Percentiles rank a stretch among this genome's conserved stretches.
These are phyloP conservation scores for Sphenostylis stenocarpa DNA, from an alignment of 306 rosid genomes.

Conservation along the genomic window DNA sequence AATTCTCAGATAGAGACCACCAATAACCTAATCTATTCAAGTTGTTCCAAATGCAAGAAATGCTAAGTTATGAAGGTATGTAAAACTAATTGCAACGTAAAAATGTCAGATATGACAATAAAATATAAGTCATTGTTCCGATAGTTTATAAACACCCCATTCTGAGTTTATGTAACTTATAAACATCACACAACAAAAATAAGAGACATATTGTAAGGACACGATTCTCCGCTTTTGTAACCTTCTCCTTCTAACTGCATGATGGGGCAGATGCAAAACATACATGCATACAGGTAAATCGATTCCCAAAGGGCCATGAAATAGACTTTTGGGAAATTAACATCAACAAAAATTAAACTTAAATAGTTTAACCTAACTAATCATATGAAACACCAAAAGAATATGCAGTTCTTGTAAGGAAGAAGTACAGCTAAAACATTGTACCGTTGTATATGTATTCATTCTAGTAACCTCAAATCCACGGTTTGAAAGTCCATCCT, in stretches of 20 bases:
- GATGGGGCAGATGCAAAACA: slow-evolving; percentile 6
- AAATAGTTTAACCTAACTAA: not conserved
- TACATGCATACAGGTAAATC: not conserved
- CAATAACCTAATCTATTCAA: not conserved
- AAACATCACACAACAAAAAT: not conserved
- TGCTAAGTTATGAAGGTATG: not conserved
- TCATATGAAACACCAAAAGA: slow-evolving; percentile 27
- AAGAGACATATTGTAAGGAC: not conserved
- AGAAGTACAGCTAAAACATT: slow-evolving; percentile 26
- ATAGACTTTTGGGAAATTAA: slow-evolving; percentile 2
- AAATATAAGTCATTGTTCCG: not conserved
- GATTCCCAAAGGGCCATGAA: not conserved
- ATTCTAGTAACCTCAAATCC: slow-evolving; percentile 91
- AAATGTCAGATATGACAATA: slow-evolving; percentile 1
- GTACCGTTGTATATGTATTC: slow-evolving; percentile 93
- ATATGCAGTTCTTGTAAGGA: slow-evolving; percentile 23
- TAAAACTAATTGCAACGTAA: not conserved
- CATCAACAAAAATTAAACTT: not conserved
- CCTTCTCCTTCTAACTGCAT: slow-evolving; percentile 7
- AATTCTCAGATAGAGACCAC: slow-evolving; percentile 21
- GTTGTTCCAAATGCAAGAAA: not conserved
- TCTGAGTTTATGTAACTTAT: not conserved
- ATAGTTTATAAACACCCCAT: not conserved
- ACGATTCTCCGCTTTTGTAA: not conserved
- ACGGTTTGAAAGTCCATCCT: slow-evolving; percentile 82